Evolutionary conservation across 371 early-diverging fungal genomes (phyloP), one percentile per base, ranked within the genome.

Genomic region (Paraphysoderma sedebokerense): DNA sequence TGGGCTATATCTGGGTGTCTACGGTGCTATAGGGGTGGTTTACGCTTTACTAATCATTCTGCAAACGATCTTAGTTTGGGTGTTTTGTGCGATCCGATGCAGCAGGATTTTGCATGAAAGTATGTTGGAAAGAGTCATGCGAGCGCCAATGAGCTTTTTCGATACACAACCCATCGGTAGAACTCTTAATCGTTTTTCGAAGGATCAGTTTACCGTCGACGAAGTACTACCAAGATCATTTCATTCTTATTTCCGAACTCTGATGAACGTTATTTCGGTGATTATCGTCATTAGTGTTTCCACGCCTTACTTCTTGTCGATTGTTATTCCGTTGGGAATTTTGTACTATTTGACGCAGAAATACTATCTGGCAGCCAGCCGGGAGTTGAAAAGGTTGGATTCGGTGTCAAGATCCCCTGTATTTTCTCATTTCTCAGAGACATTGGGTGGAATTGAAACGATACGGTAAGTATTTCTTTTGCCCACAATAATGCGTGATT

Each of bases 81-180:
- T 87, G 1, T 63, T 63, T 24, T 89, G 90, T 54, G 88, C 81
- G 28, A 78, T 87, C 50, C 71, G 81, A 13, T 81, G 79, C 0
- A 78, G 80, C 15, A 66, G 63, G 9, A 61, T 68, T 7, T 59
- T 76, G 40, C 82, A 82, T 17, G 48, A 66, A 4, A 57, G 70
- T 17, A 78, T 78, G 78, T 56, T 78, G 22, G 44, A 50, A 26
- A 52, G 63, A 28, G 58, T 73, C 31, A 48, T 68, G 1, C 61
- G 61, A 52, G 59, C 44, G 24, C 40, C 26, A n/a, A 54, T 30
- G 37, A 60, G n/a, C 60, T 65, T 44, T 38, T 88, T 92, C 58
- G 90, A 92, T 41, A 72, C 66, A 32, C 88, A 85, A 1, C 83
- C 91, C 3, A 55, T 82, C 13, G 88, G 85, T 26, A 77, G 88